These are phyloP conservation scores for Alternaria sp. DNA, from an alignment of 2,329 filamentous ascomycete genomes.

Conservation along the genomic window DNA sequence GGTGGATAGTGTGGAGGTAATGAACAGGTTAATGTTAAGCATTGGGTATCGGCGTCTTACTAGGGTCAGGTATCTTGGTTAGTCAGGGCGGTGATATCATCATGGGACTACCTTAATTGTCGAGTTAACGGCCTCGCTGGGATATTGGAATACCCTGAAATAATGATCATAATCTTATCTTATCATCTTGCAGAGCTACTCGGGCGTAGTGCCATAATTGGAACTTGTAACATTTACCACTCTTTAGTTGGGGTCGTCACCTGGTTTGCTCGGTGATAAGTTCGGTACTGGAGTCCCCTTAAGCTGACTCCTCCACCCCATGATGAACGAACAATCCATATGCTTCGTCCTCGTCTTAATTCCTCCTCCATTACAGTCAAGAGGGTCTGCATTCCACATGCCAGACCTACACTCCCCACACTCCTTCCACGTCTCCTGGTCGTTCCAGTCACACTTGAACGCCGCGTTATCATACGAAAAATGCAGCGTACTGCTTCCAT, in stretches of 20 bases:
- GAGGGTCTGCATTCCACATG: conserved; percentile 5
- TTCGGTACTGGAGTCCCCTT: background rate
- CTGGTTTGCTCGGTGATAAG: background rate
- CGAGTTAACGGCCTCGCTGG: background rate
- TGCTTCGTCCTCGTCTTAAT: conserved; percentile 11
- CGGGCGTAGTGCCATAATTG: background rate
- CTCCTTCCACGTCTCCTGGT: conserved; percentile 19
- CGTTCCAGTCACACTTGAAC: conserved; percentile 22
- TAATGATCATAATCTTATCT: background rate
- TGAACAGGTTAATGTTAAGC: background rate
- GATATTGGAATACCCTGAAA: background rate
- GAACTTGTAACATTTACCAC: background rate
- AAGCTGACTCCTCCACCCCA: conserved; percentile 14
- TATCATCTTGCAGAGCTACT: background rate
- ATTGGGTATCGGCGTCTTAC: background rate
- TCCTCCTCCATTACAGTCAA: conserved; percentile 2
- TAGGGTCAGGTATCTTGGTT: background rate
- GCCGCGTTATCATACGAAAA: conserved; percentile 15
- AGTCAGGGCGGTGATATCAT: background rate
- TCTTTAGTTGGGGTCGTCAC: background rate
- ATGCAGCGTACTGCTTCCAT: background rate
- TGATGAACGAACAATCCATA: conserved; percentile 24
- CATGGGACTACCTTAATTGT: background rate
- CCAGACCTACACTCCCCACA: conserved; percentile 30
- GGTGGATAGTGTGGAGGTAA: background rate